phyloP scores from a whole-genome alignment of 352 stramenopile species.

The Pythium apleroticum region DNA sequence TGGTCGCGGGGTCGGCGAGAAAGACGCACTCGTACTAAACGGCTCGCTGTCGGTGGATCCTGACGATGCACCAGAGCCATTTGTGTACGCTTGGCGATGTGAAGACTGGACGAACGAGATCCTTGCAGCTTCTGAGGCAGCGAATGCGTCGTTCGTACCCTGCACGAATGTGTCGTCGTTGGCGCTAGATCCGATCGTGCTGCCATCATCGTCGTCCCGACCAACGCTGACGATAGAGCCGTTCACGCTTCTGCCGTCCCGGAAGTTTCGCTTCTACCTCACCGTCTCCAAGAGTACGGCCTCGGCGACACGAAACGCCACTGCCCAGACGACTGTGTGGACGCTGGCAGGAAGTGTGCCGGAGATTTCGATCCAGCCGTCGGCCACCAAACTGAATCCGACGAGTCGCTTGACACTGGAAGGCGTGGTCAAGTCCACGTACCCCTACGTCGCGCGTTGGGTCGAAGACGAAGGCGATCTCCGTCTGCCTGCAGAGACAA shows the following conservation, averaged over 20 bases:
- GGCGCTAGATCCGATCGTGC: not conserved
- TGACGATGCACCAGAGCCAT: conserved; percentile 33
- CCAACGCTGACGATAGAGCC: conserved; percentile 38
- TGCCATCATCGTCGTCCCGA: conserved; percentile 10
- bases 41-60: conserved; percentile 50
- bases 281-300: conserved; percentile 31
- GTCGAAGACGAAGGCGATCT: conserved; percentile 61
- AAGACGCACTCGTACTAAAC: conserved; percentile 53
- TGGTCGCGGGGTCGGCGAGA: conserved; percentile 44
- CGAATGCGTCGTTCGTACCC: not conserved
- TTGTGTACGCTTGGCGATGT: conserved; percentile 56
- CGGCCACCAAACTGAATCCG: conserved; percentile 47
- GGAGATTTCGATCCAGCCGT: conserved; percentile 33
- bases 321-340: conserved; percentile 40
- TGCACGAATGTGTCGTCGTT: conserved; percentile 20
- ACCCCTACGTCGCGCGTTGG: conserved; percentile 60
- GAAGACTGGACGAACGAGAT: conserved; percentile 49
- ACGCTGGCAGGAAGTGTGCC: conserved; percentile 49
- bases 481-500: conserved; percentile 27
- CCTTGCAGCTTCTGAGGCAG: not conserved
- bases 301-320: conserved; percentile 13
- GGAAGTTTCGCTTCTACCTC: conserved; percentile 51
- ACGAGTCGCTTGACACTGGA: conserved; percentile 40
- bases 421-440: conserved; percentile 48
- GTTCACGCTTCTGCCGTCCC: conserved; percentile 40